Base-by-base conservation (phyloP, 2,329 filamentous ascomycete genomes). In the Fusarium paranaense region DNA sequence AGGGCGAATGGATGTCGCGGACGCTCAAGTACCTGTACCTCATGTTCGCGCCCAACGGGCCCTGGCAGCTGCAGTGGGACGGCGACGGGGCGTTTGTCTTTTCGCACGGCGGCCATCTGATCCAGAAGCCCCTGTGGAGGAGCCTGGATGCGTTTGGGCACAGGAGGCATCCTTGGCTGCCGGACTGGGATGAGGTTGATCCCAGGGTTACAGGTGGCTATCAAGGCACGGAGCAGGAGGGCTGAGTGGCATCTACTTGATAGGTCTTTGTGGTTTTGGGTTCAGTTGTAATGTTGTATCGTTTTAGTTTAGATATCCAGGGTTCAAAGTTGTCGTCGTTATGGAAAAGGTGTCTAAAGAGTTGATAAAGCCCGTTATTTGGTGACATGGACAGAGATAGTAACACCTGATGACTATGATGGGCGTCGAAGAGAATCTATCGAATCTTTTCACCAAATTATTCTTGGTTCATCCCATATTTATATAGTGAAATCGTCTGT, bases 1-100 rank as follows among this genome's bases (percentile, higher is more conserved):
- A 97, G 84, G 95, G 93, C 78, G 97, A 97, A 84, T 92, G 93
- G 86, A 95, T 97, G 81, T 94, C 95, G 0, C 95, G 97, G 85
- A 93, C 95, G 71, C 81, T 97, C 81, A 97, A 97, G 87, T 97
- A 97, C 81, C 86, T 89, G 66, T 97, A 94, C 83, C 81, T 97
- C 76, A 93, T 94, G 67, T 90, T 91, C 79, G 87, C 89, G 0
- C 85, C 83, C 80, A 92, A 94, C 35, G 90, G 87, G 3, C 79
- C 81, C 6, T 87, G 86, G 76, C 87, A 90, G 79, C 81, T 89
- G 59, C 84, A 85, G 73, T 82, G 82, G 13, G 81, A 82, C 52
- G 80, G 82, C 57, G 78, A 80, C n/a, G 88, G 88, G 73, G 65
- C 83, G 69, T 90, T 83, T 72, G 86, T 88, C 7, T 88, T 82